Evolutionary conservation across 75 land plant species (phyloP).

Genomic region (Pseudotsuga menziesii): DNA sequence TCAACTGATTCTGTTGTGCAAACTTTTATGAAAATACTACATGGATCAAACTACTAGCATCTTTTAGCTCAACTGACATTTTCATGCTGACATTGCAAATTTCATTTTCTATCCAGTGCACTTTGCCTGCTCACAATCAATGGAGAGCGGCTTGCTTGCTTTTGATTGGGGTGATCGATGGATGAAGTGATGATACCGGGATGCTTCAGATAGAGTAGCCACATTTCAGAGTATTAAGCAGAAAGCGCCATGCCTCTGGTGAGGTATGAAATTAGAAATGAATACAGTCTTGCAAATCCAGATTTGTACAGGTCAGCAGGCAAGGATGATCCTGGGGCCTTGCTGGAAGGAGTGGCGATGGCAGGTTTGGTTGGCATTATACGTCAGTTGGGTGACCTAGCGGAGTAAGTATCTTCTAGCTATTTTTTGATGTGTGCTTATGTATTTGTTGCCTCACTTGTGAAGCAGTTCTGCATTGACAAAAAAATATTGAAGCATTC

Average conservation of each 20-base stretch:
- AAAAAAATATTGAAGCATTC: background rate
- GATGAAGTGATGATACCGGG: background rate
- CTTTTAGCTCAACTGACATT: background rate
- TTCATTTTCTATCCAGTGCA: background rate
- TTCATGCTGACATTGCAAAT: background rate
- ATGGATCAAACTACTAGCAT: background rate
- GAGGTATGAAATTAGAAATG: conserved; percentile 54
- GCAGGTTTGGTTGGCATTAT: conserved; percentile 73
- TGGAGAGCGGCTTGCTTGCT: no score
- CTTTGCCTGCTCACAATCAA: background rate
- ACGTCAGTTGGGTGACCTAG: conserved; percentile 66
- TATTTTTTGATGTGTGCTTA: background rate
- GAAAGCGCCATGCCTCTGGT: conserved; percentile 50
- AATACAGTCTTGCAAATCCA: conserved; percentile 68
- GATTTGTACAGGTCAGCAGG: conserved; percentile 41
- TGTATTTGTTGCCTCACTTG: background rate
- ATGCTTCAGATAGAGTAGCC: background rate
- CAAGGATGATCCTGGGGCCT: conserved; percentile 46
- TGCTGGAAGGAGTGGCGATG: conserved; percentile 67
- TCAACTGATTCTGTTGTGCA: background rate
- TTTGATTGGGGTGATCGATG: no score
- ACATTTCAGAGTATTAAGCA: background rate
- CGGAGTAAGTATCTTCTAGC: conserved; percentile 41
- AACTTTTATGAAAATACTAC: background rate
- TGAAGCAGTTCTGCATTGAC: background rate